Conservation (phyloP, 2,329 filamentous ascomycete species). For the Catunica adiposa region DNA sequence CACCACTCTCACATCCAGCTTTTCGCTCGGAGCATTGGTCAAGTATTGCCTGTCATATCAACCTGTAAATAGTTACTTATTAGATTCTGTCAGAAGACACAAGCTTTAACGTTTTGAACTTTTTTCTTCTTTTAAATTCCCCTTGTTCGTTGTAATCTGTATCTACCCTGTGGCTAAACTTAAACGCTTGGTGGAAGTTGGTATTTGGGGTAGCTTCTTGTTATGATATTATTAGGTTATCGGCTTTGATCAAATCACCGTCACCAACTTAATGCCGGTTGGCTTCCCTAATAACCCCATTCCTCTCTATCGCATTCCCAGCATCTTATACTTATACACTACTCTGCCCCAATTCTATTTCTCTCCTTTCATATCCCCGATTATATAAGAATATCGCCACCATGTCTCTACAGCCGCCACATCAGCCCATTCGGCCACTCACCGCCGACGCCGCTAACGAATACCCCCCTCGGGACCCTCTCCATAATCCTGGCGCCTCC, state of each 20-base stretch:
- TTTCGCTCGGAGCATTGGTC: no score
- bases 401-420: slow-evolving; percentile 1
- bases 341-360: neutral
- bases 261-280: neutral
- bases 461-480: slow-evolving; percentile 2
- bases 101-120: no score
- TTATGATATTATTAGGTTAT: neutral
- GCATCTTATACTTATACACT: no score
- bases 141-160: no score
- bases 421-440: neutral
- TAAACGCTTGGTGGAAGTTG: no score
- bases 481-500: slow-evolving; percentile 27
- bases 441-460: neutral
- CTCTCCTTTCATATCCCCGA: neutral
- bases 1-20: neutral
- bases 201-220: no score
- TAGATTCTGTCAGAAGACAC: no score
- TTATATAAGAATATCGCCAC: no score
- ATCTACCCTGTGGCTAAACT: no score
- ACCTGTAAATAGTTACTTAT: no score
- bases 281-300: neutral
- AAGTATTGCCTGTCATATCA: no score
- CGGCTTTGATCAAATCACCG: neutral
- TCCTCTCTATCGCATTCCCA: neutral
- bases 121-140: no score